Base-by-base conservation (phyloP, 2,329 filamentous ascomycete species). In the Alternaria longipes region DNA sequence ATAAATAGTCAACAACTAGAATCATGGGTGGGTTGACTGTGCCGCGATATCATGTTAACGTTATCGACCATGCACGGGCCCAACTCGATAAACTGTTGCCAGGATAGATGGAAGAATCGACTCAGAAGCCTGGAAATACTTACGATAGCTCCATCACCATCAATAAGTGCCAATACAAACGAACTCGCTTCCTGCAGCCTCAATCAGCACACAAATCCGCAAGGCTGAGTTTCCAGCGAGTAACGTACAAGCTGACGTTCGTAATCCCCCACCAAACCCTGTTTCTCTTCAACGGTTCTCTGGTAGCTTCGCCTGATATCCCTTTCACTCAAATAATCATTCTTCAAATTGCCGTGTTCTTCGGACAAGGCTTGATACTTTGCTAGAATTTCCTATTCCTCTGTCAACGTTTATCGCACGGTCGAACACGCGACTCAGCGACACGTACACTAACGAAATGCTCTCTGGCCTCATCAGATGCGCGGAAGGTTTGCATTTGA, bases 131-230 rank as follows among this genome's bases (percentile, higher is more conserved):
- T 11, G 20, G 46, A 42, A 26, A n/a, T 3, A 74, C 78, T 71
- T 70, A 81, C 80, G 54, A 82, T 75, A 64, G 81, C 81, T 24
- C 82, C 82, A 71, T 84, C 82, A n/a, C 82, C 82, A 70, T 84
- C 82, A 47, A 84, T 81, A 47, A 84, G 69, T 40, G 77, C 81
- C 68, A 83, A 68, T 12, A 81, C 80, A 60, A 84, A 84, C 18
- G 81, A 78, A 62, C 75, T 81, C 8, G 66, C 61, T 40, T 79
- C 74, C 74, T 78, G 52, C 20, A 30, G 18, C 4, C 8, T 44
- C 4, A 3, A 36, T 66, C 26, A 67, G 62, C 40, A 62, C 7
- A 26, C 24, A 11, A 26, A 22, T 11, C 11, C 7, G 26, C 51
- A 60, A 54, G 54, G 55, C 56, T 40, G 38, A 56, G 41, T 8